Evolutionary conservation across 2,329 filamentous ascomycete genomes (phyloP).

Genomic region (Neofusicoccum sp.): DNA sequence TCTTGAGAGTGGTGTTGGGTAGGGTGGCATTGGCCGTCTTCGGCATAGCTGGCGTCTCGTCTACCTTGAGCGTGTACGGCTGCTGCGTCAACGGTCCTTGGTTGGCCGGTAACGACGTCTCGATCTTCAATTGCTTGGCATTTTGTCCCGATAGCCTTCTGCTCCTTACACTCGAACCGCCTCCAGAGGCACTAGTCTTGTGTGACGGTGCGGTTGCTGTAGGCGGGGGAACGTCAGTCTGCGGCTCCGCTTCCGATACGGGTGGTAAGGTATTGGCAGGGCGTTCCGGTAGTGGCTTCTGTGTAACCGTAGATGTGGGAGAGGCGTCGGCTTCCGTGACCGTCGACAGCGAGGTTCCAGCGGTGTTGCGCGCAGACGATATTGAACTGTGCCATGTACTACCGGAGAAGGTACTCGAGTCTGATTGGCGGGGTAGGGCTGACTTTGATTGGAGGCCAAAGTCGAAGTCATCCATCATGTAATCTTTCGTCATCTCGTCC

Average conservation of each 20-base stretch:
- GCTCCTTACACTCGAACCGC: constrained; percentile 58
- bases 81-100: constrained; percentile 19
- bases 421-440: constrained; percentile 72
- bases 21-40: constrained; percentile 33
- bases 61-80: constrained; percentile 26
- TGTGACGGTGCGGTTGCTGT: constrained; percentile 28
- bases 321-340: constrained; percentile 57
- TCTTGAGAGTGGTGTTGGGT: constrained; percentile 31
- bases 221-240: neutral
- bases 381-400: constrained; percentile 79
- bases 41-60: constrained; percentile 30
- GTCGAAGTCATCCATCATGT: constrained; percentile 78
- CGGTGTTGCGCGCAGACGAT: constrained; percentile 68
- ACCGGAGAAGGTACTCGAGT: constrained; percentile 72
- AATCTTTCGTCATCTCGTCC: constrained; percentile 84
- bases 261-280: neutral
- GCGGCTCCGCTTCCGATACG: constrained; percentile 2
- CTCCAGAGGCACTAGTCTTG: constrained; percentile 27
- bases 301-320: constrained; percentile 21
- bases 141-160: constrained; percentile 79
- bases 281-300: constrained; percentile 2
- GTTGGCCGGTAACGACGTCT: constrained; percentile 56
- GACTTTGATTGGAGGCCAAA: constrained; percentile 68
- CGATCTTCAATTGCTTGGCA: constrained; percentile 81
- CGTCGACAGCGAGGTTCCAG: constrained; percentile 67